Percentiles rank a stretch among this genome's conserved stretches.
These are phyloP conservation scores for Pythium insidiosum DNA, from an alignment of 352 stramenopile genomes.

Conservation along the genomic window DNA sequence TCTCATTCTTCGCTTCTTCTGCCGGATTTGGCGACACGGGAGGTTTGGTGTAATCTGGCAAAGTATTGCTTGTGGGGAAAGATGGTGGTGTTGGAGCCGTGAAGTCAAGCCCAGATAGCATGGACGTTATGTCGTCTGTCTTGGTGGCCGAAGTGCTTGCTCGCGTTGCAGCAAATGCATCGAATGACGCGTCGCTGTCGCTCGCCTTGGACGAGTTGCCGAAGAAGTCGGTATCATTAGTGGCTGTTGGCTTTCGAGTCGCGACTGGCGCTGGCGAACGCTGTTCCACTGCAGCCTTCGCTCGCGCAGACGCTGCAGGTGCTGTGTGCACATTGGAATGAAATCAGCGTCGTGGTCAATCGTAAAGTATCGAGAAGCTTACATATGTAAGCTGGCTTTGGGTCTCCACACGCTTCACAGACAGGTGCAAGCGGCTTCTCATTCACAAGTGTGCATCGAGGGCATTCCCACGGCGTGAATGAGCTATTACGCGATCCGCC, in stretches of 20 bases:
- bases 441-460: conserved; percentile 69
- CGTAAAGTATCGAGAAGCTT: conserved; percentile 9
- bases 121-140: conserved; percentile 58
- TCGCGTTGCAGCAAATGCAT: conserved; percentile 1
- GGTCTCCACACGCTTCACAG: conserved; percentile 59
- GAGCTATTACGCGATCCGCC: conserved; percentile 46
- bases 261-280: conserved; percentile 8
- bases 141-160: conserved; percentile 3
- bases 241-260: conserved; percentile 3
- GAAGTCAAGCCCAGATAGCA: conserved; percentile 74
- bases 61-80: conserved; percentile 4
- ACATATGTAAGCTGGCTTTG: conserved; percentile 63
- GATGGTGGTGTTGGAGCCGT: conserved; percentile 24
- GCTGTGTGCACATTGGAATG: conserved; percentile 16
- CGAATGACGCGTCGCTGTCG: conserved; percentile 3
- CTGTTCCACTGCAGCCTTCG: conserved; percentile 29
- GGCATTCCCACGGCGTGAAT: conserved; percentile 65
- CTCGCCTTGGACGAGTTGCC: conserved; percentile 16
- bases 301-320: conserved; percentile 32
- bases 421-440: conserved; percentile 64
- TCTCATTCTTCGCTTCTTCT: conserved; percentile 16
- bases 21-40: conserved; percentile 15
- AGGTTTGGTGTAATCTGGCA: conserved; percentile 12
- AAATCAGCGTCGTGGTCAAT: not conserved
- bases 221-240: conserved; percentile 9